These are phyloP conservation scores for Aspergillus hortae DNA, from an alignment of 2,329 filamentous ascomycete genomes.

Conservation along the genomic window DNA sequence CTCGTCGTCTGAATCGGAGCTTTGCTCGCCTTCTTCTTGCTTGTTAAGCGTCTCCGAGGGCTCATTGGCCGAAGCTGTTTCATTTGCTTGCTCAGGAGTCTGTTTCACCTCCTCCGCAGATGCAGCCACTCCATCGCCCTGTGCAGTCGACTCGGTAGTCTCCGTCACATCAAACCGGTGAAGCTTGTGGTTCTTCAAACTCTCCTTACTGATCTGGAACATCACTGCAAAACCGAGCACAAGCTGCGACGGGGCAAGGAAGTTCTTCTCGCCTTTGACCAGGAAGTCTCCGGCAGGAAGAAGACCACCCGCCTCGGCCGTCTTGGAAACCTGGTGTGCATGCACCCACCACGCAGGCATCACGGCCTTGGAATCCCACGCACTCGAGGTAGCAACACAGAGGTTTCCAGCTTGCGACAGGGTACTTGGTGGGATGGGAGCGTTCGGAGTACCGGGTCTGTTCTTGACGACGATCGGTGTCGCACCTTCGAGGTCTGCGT, in stretches of 20 bases:
- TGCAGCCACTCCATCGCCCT: slow-evolving; percentile 18
- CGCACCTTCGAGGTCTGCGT: slow-evolving; percentile 83
- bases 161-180: slow-evolving; percentile 55
- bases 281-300: slow-evolving; percentile 74
- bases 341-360: slow-evolving; percentile 97
- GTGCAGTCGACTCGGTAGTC: slow-evolving; percentile 16
- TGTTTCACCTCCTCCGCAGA: slow-evolving; percentile 26
- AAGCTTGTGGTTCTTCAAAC: slow-evolving; percentile 74
- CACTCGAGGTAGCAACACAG: slow-evolving; percentile 77
- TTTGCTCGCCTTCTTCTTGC: slow-evolving; percentile 23
- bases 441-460: slow-evolving; percentile 69
- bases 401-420: slow-evolving; percentile 85
- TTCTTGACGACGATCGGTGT: slow-evolving; percentile 90
- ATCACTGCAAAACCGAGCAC: slow-evolving; percentile 83
- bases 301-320: slow-evolving; percentile 73
- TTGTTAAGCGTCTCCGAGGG: slow-evolving; percentile 17
- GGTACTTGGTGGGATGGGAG: slow-evolving; percentile 86
- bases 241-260: slow-evolving; percentile 79
- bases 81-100: slow-evolving; percentile 25
- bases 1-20: slow-evolving; percentile 19
- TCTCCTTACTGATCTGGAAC: slow-evolving; percentile 86
- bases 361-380: slow-evolving; percentile 94
- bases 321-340: slow-evolving; percentile 86
- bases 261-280: slow-evolving; percentile 84
- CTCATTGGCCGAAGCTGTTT: slow-evolving; percentile 22